phyloP scores from a whole-genome alignment of 2,329 filamentous ascomycete species.

The Penicillium vulpinum region DNA sequence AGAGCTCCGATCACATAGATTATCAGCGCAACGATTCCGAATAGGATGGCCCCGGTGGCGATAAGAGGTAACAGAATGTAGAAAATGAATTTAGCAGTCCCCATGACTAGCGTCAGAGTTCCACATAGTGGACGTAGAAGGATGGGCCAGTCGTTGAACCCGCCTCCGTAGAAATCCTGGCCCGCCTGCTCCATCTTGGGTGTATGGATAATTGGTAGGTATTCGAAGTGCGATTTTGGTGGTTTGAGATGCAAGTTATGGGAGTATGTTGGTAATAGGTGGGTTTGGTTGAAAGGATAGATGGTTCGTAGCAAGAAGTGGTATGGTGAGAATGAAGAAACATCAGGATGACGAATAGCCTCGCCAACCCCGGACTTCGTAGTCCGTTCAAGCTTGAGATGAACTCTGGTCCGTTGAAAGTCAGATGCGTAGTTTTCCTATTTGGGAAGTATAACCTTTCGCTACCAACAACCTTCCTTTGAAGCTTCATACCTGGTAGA shows the following conservation, averaged over 20 bases:
- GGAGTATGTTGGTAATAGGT: not conserved
- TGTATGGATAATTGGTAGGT: not conserved
- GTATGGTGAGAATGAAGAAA: too few relatives aligned
- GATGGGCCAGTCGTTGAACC: not conserved
- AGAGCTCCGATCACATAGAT: too few relatives aligned
- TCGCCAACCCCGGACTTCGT: too few relatives aligned
- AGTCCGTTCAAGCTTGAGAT: not conserved
- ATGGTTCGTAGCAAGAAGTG: not conserved
- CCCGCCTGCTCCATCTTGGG: not conserved
- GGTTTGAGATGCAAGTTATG: not conserved
- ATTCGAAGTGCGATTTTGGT: not conserved
- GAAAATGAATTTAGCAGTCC: fast-evolving
- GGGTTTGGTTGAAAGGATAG: too few relatives aligned
- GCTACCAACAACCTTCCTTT: not conserved
- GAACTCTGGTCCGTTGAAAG: not conserved
- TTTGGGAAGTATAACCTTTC: not conserved
- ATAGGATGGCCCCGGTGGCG: too few relatives aligned
- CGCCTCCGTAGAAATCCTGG: not conserved
- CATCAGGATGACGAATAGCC: too few relatives aligned
- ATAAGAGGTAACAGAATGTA: not conserved
- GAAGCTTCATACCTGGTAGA: not conserved
- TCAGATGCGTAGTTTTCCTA: not conserved
- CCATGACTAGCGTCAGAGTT: not conserved
- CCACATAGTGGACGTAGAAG: not conserved
- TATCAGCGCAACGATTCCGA: not conserved